Percentiles rank a stretch among this genome's conserved stretches.
Conservation (phyloP, 768 basidiomycete genomes). For the Rhizopogon rudus region DNA sequence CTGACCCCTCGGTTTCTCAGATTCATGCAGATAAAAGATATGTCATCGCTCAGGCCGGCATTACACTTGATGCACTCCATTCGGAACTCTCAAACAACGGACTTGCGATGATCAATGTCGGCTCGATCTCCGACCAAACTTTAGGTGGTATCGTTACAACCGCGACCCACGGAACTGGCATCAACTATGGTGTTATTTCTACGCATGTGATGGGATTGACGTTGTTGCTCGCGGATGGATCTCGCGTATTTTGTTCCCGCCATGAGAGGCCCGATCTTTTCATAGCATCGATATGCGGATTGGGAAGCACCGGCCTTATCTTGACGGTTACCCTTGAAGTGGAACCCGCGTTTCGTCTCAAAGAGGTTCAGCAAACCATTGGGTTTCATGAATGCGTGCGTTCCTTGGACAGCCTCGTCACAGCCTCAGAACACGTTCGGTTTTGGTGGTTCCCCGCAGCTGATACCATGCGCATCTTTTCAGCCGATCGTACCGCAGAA, state of each 20-base stretch:
- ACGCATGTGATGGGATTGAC: slow-evolving; percentile 73
- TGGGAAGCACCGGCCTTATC: slow-evolving; percentile 89
- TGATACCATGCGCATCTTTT: slow-evolving; percentile 64
- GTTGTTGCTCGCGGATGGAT: slow-evolving; percentile 73
- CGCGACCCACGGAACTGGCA: slow-evolving; percentile 91
- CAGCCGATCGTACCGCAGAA: slow-evolving; percentile 71
- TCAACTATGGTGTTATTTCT: slow-evolving; percentile 74
- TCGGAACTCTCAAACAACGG: slow-evolving; percentile 53
- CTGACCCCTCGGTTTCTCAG: slow-evolving; percentile 32
- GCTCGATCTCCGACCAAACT: slow-evolving; percentile 95
- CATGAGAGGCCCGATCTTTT: slow-evolving; percentile 70
- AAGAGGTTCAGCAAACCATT: slow-evolving; percentile 60
- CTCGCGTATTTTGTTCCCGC: slow-evolving; percentile 62
- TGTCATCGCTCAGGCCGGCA: slow-evolving; percentile 72
- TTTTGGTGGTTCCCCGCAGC: slow-evolving; percentile 94
- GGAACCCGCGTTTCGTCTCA: slow-evolving; percentile 77
- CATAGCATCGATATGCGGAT: slow-evolving; percentile 82
- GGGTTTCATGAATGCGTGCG: slow-evolving; percentile 59
- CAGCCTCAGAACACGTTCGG: slow-evolving; percentile 81
- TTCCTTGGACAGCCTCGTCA: slow-evolving; percentile 49
- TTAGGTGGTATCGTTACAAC: slow-evolving; percentile 91
- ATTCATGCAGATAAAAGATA: slow-evolving; percentile 63
- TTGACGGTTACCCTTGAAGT: slow-evolving; percentile 72
- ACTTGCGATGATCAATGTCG: slow-evolving; percentile 88
- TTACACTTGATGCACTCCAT: slow-evolving; percentile 74